These are phyloP conservation scores for Xylariaceae sp. DNA, from an alignment of 2,329 filamentous ascomycete species.

Conservation along the genomic window DNA sequence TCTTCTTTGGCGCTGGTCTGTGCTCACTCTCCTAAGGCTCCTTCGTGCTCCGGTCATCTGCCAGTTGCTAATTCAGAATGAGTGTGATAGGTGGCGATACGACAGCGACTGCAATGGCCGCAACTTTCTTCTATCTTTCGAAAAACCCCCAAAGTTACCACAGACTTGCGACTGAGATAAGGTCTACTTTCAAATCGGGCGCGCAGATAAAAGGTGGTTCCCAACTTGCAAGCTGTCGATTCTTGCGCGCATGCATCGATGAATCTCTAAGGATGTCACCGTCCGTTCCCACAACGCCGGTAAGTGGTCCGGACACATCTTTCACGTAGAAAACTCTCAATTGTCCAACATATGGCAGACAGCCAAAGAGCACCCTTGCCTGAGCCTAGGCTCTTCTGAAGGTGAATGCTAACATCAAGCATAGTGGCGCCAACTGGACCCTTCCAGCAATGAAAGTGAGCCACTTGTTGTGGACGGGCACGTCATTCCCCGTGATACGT, in stretches of 20 bases:
- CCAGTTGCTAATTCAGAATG: too few relatives aligned
- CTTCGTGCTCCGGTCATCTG: background rate
- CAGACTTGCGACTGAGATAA: background rate
- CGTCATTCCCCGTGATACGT: conserved; percentile 2
- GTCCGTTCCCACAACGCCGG: background rate
- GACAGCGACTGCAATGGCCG: background rate
- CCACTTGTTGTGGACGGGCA: conserved; percentile 7
- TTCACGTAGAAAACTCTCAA: too few relatives aligned
- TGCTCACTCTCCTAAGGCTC: background rate
- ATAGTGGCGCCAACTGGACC: too few relatives aligned
- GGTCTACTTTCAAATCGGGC: background rate
- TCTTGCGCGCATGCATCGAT: conserved; percentile 10
- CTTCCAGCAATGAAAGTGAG: background rate
- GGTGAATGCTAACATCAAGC: too few relatives aligned
- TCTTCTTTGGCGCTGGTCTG: conserved; percentile 2
- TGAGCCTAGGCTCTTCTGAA: too few relatives aligned
- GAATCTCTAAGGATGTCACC: conserved; percentile 7
- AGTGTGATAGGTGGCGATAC: background rate
- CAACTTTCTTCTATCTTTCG: conserved; percentile 2
- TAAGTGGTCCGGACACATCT: background rate
- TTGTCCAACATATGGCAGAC: too few relatives aligned
- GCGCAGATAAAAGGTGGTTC: conserved; percentile 2
- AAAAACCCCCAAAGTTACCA: background rate
- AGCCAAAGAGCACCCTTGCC: too few relatives aligned
- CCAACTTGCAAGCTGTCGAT: conserved; percentile 1